Conservation (phyloP, 2,329 filamentous ascomycete species). For the Penicillium palitans region DNA sequence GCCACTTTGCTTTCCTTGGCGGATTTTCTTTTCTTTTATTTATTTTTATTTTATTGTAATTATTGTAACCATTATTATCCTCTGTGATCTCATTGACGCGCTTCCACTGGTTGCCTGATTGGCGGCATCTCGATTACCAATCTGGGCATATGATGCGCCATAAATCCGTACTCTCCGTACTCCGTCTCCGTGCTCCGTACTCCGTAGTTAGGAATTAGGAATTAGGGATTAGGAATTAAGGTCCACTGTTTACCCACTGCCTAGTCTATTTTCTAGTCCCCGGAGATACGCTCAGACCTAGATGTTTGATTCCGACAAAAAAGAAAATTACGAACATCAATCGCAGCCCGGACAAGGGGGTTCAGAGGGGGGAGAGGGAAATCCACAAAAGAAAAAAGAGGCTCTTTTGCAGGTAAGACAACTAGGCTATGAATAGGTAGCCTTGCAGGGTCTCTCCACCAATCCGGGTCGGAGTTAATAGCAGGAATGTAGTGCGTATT, state of each 20-base stretch:
- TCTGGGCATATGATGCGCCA: conserved; percentile 13
- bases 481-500: neutral
- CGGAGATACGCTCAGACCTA: conserved; percentile 1
- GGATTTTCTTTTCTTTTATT: neutral
- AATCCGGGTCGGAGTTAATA: neutral
- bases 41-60: neutral
- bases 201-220: neutral
- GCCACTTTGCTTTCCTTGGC: neutral
- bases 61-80: neutral
- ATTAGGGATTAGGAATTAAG: neutral
- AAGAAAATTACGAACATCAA: neutral
- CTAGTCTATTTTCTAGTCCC: neutral
- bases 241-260: neutral
- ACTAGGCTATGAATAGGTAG: conserved; percentile 10
- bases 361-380: neutral
- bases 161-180: neutral
- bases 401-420: conserved; percentile 10
- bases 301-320: neutral
- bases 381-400: conserved; percentile 1
- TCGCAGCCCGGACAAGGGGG: neutral
- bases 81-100: conserved; percentile 1
- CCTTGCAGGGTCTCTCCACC: conserved; percentile 3
- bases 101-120: conserved; percentile 11
- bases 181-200: neutral
- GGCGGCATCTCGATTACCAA: conserved; percentile 8